Evolutionary conservation across 306 rosid genomes (phyloP), one percentile per base, ranked within the genome.

Genomic region (Prunus mume): DNA sequence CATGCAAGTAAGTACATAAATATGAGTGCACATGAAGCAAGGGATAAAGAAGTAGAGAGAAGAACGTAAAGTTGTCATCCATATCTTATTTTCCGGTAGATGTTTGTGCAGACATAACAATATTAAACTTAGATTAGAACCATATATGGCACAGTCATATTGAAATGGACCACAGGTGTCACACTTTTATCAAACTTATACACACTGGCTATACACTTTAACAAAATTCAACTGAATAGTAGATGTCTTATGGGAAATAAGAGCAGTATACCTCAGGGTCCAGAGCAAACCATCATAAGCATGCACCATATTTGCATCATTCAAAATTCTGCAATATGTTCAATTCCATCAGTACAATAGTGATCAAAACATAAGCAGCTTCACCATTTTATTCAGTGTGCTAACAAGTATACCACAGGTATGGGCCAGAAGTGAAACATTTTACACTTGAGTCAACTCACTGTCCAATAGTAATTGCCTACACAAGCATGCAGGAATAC

Each of bases 211-310:
- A 69, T 11, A 69, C 56, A 17, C 77, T 19, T 47, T 47, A 51
- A 65, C 45, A 30, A 81, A 73, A 64, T 72, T 77, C 9, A 24
- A 43, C 65, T 56, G 76, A 78, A 77, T 43, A 79, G 69, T 43
- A 79, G 71, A 73, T 58, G 54, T 65, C 34, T 47, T 54, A 41
- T 57, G 60, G 17, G 28, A 71, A 83, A 83, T 14, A n/a, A 61
- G 65, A 54, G 73, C 52, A 78, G 80, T 87, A 81, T 86, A 92
- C 97, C 96, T 86, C 72, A 92, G 79, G 71, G 93, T 94, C 98
- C 98, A 94, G 77, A 94, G 79, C 76, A 93, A 86, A 62, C 93
- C 93, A 85, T 93, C 96, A 80, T 90, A 94, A 79, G 87, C 82
- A 56, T 85, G 96, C 61, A 86, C 90, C 86, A 83, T 81, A 82